phyloP scores from a whole-genome alignment of 2,329 filamentous ascomycete species.

The Pseudocercospora pini-densiflorae region DNA sequence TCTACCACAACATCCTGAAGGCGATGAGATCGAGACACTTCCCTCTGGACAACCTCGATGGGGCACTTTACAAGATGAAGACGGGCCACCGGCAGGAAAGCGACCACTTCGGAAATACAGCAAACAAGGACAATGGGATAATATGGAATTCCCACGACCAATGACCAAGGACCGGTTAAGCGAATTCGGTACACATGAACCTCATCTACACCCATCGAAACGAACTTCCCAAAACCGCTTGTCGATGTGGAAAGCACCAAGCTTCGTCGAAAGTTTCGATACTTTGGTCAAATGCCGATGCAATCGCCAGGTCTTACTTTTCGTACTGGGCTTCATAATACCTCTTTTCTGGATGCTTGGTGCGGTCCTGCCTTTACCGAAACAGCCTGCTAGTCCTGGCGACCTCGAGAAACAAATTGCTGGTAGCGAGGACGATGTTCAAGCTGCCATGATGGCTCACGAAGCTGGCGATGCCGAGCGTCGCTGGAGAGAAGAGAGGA shows the following conservation, averaged over 20 bases:
- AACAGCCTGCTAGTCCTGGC: conserved; percentile 27
- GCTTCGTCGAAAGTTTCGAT: conserved; percentile 41
- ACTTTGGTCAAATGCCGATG: conserved; percentile 38
- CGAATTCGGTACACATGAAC: conserved; percentile 30
- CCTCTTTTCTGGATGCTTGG: conserved; percentile 43
- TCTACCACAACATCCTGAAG: conserved; percentile 18
- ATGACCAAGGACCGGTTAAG: conserved; percentile 39
- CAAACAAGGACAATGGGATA: conserved; percentile 39
- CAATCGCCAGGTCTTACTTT: conserved; percentile 43
- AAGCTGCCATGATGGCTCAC: conserved; percentile 36
- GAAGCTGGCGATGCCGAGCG: conserved; percentile 36
- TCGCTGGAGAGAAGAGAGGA: conserved; percentile 39
- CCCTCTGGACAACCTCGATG: conserved; percentile 39
- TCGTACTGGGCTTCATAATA: conserved; percentile 42
- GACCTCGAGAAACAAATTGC: conserved; percentile 32
- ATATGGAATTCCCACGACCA: conserved; percentile 38
- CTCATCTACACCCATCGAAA: conserved; percentile 37
- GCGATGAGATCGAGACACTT: conserved; percentile 25
- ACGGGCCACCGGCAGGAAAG: conserved; percentile 6
- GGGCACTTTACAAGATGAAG: conserved; percentile 34
- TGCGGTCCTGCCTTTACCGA: conserved; percentile 41
- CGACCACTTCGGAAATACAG: conserved; percentile 36
- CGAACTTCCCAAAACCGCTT: conserved; percentile 31
- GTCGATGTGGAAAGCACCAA: conserved; percentile 40
- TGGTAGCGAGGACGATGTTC: conserved; percentile 34